A percentile compares a stretch with the other conserved stretches of the same genome.
phyloP scores from a whole-genome alignment of 2,329 filamentous ascomycete genomes.

The Orbilia brochopaga region DNA sequence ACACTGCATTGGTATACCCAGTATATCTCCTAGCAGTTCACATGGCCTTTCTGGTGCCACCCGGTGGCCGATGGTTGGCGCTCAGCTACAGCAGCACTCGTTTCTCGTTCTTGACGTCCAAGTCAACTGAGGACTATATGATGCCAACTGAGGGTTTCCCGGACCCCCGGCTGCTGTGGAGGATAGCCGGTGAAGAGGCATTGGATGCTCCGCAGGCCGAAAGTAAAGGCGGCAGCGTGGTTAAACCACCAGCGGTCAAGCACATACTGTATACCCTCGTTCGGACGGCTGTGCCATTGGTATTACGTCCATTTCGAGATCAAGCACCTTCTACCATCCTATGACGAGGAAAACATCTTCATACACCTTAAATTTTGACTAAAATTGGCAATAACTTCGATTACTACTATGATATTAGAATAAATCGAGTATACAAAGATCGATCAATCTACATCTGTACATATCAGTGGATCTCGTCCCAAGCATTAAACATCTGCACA shows the following conservation, averaged over 20 bases:
- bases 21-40: conserved; percentile 20
- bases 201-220: conserved; percentile 23
- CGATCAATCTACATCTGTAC: too few relatives aligned
- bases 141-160: conserved; percentile 1
- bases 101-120: conserved; percentile 18
- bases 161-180: conserved; percentile 21
- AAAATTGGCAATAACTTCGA: background rate
- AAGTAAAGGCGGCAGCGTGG: background rate
- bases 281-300: conserved; percentile 10
- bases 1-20: conserved; percentile 7
- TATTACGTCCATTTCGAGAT: background rate
- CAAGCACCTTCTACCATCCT: background rate
- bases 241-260: conserved; percentile 19
- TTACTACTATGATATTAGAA: background rate
- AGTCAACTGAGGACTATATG: background rate
- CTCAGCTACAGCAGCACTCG: conserved; percentile 32
- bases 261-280: conserved; percentile 31
- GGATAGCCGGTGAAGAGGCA: conserved; percentile 9
- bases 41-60: conserved; percentile 11
- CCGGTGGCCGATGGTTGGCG: conserved; percentile 22
- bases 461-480: too few relatives aligned
- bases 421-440: too few relatives aligned
- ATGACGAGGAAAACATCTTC: too few relatives aligned
- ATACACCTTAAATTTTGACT: too few relatives aligned
- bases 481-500: too few relatives aligned